These are phyloP conservation scores for Dionaea muscipula DNA, from an alignment of 179 eudicot genomes.

Conservation along the genomic window DNA sequence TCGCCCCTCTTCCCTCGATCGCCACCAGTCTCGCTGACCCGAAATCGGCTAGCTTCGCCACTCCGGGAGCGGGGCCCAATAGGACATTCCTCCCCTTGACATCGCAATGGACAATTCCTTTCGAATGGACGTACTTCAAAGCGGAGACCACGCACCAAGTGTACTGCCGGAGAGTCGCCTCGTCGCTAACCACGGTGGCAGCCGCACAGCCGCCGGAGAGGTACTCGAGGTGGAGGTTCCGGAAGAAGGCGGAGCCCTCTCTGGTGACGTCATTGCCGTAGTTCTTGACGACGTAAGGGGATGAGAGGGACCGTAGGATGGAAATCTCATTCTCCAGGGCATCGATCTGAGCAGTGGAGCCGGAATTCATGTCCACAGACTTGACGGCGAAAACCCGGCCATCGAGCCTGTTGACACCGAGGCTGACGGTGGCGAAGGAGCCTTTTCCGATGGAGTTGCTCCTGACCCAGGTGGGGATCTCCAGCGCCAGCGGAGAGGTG, in stretches of 20 bases:
- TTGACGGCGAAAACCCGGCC: slow-evolving; percentile 37
- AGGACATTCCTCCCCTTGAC: slow-evolving; percentile 63
- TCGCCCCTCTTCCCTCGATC: no score
- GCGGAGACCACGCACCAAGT: slow-evolving; percentile 49
- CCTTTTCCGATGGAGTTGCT: slow-evolving; percentile 37
- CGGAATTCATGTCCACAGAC: slow-evolving; percentile 19
- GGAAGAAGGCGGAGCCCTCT: neutral
- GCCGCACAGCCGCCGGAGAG: slow-evolving; percentile 1
- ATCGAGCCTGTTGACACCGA: slow-evolving; percentile 20
- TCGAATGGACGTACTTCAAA: slow-evolving; percentile 35
- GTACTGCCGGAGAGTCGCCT: slow-evolving; percentile 28
- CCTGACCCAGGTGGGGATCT: slow-evolving; percentile 23
- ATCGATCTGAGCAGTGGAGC: slow-evolving; percentile 9
- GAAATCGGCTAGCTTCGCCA: slow-evolving; percentile 63
- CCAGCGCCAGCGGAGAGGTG: neutral
- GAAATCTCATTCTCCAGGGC: slow-evolving; percentile 40
- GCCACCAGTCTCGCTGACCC: slow-evolving; percentile 33
- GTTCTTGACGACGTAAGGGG: slow-evolving; percentile 30
- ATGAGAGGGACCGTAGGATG: slow-evolving; percentile 26
- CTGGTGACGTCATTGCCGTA: slow-evolving; percentile 24
- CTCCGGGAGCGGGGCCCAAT: slow-evolving; percentile 17
- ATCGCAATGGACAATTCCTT: slow-evolving; percentile 61
- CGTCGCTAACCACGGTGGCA: neutral
- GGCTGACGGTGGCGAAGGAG: slow-evolving; percentile 31
- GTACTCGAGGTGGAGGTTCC: slow-evolving; percentile 16